Percentiles rank a stretch among this genome's conserved stretches.
These are phyloP conservation scores for Penicillium occitanis DNA, from an alignment of 2,329 filamentous ascomycete genomes.

Conservation along the genomic window DNA sequence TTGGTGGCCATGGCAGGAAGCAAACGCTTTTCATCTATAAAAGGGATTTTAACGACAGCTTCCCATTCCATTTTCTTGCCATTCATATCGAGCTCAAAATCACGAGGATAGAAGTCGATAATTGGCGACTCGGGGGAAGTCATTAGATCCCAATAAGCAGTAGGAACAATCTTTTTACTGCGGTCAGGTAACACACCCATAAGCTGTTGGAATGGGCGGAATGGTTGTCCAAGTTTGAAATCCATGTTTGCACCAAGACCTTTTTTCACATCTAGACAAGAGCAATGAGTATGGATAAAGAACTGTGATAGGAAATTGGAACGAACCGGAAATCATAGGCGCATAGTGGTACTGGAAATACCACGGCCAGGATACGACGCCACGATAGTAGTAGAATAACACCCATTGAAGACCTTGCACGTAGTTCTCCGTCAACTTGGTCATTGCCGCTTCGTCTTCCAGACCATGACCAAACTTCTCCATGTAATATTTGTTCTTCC, in stretches of 20 bases:
- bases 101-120: conserved; percentile 94
- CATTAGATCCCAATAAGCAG: conserved; percentile 88
- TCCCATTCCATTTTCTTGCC: conserved; percentile 99
- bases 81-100: conserved; percentile 98
- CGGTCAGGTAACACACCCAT: conserved; percentile 98
- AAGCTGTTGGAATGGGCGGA: conserved; percentile 90
- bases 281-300: neutral
- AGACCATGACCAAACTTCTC: conserved; percentile 88
- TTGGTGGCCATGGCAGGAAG: conserved; percentile 82
- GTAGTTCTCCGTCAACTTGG: conserved; percentile 87
- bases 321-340: conserved; percentile 81
- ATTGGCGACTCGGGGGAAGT: conserved; percentile 87
- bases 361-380: conserved; percentile 98
- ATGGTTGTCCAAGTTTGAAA: conserved; percentile 92
- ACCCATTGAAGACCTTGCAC: conserved; percentile 98
- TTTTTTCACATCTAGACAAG: conserved; percentile 72
- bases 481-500: conserved; percentile 93
- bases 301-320: neutral
- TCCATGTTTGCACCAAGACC: conserved; percentile 83
- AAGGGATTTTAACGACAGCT: conserved; percentile 97
- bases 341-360: conserved; percentile 97
- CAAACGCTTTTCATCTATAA: conserved; percentile 89
- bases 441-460: conserved; percentile 76
- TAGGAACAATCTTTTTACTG: conserved; percentile 93
- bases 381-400: conserved; percentile 94